phyloP scores from a whole-genome alignment of 2,329 filamentous ascomycete species.

The Ilyonectria sp. region DNA sequence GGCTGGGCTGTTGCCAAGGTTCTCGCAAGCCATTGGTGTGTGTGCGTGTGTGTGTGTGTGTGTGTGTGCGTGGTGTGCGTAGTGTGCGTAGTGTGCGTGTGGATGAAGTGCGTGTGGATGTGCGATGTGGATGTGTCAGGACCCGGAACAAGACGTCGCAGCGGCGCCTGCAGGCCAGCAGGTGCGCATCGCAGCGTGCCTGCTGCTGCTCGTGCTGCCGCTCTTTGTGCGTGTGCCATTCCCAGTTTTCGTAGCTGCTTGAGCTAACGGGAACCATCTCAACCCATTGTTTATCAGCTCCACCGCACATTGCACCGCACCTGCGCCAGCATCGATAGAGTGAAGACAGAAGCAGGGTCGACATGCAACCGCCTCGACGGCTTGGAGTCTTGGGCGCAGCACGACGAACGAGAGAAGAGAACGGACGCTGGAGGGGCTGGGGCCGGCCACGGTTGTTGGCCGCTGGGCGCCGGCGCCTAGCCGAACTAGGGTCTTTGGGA shows the following conservation, averaged over 20 bases:
- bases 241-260: slow-evolving; percentile 22
- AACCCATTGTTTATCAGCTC: slow-evolving; percentile 18
- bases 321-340: slow-evolving; percentile 7
- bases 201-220: slow-evolving; percentile 1
- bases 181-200: slow-evolving; percentile 15
- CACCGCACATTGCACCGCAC: slow-evolving; percentile 14
- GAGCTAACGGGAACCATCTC: slow-evolving; percentile 25
- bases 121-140: slow-evolving; percentile 27
- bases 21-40: slow-evolving; percentile 37
- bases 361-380: slow-evolving; percentile 15
- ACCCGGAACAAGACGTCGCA: slow-evolving; percentile 28
- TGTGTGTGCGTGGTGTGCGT: slow-evolving; percentile 12
- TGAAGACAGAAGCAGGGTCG: neutral
- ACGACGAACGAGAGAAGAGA: slow-evolving; percentile 29
- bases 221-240: slow-evolving; percentile 27
- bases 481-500: slow-evolving; percentile 45
- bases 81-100: slow-evolving; percentile 30
- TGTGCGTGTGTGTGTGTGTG: neutral
- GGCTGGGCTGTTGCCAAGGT: slow-evolving; percentile 40
- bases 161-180: slow-evolving; percentile 22
- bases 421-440: slow-evolving; percentile 42
- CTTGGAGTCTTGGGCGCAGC: slow-evolving; percentile 26
- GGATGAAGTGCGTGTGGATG: slow-evolving; percentile 32
- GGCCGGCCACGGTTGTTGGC: slow-evolving; percentile 42
- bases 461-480: slow-evolving; percentile 46